These are phyloP conservation scores for Botrytis deweyae DNA, from an alignment of 2,329 filamentous ascomycete species.

Conservation along the genomic window DNA sequence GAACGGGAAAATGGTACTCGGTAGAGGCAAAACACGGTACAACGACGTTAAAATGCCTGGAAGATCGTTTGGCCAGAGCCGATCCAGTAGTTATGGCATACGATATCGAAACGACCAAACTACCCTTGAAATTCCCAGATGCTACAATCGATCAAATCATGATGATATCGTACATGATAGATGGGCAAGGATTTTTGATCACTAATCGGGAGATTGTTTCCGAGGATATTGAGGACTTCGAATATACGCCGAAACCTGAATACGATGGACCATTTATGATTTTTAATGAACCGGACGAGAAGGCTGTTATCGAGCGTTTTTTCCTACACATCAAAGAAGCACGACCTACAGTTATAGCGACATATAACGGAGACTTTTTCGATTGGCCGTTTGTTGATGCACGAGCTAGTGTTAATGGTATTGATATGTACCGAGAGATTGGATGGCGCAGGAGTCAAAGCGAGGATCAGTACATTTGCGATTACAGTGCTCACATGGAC, in stretches of 20 bases:
- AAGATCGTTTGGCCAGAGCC: constrained; percentile 83
- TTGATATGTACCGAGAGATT: constrained; percentile 99
- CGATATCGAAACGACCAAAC: constrained; percentile 97
- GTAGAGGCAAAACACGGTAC: constrained; percentile 91
- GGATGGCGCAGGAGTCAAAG: constrained; percentile 85
- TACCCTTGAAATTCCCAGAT: constrained; percentile 95
- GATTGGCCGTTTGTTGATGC: constrained; percentile 99
- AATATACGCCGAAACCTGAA: constrained; percentile 96
- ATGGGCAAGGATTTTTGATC: constrained; percentile 95
- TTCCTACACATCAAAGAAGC: constrained; percentile 95
- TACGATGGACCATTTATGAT: constrained; percentile 95
- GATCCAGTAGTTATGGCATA: constrained; percentile 99
- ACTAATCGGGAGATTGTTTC: constrained; percentile 98
- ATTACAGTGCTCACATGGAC: constrained; percentile 97
- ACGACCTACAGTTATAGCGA: constrained; percentile 92
- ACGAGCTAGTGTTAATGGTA: constrained; percentile 86
- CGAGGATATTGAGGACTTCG: constrained; percentile 95
- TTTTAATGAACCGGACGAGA: constrained; percentile 96
- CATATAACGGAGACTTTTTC: constrained; percentile 99
- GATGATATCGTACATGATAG: constrained; percentile 99
- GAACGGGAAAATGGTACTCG: constrained; percentile 95
- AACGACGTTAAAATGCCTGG: constrained; percentile 78
- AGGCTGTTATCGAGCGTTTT: constrained; percentile 82
- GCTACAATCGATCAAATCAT: constrained; percentile 94
- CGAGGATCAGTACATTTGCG: constrained; percentile 95